Conservation (phyloP, 345 rosid species). For the Pistacia vera region DNA sequence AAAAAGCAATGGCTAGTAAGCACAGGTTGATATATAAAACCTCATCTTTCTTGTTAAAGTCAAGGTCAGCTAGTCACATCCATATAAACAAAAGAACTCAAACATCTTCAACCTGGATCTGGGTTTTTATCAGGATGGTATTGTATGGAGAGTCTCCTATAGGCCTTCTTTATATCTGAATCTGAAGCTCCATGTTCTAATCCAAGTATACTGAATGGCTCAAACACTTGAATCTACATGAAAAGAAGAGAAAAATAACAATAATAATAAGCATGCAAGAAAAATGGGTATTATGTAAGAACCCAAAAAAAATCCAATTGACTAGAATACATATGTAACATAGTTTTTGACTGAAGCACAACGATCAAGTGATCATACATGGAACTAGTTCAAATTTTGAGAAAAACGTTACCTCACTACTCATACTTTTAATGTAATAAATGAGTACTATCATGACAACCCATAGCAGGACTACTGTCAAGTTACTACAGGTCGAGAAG, state of each 20-base stretch:
- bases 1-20: conserved; percentile 16
- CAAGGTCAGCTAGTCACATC: conserved; percentile 9
- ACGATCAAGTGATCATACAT: not conserved
- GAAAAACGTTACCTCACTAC: conserved; percentile 66
- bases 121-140: conserved; percentile 99
- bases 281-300: not conserved
- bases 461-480: conserved; percentile 87
- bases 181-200: conserved; percentile 81
- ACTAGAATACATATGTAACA: not conserved
- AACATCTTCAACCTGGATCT: conserved; percentile 81
- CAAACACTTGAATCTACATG: conserved; percentile 80
- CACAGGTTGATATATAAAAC: conserved; percentile 9
- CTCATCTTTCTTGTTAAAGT: conserved; percentile 1
- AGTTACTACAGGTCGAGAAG: conserved; percentile 90
- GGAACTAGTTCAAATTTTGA: not conserved
- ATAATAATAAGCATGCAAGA: conserved; percentile 1
- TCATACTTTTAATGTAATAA: conserved; percentile 83
- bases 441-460: conserved; percentile 82
- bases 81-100: conserved; percentile 20
- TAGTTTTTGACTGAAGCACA: not conserved
- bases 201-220: conserved; percentile 86
- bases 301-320: not conserved
- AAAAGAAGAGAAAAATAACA: conserved; percentile 18
- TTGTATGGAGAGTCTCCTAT: conserved; percentile 82
- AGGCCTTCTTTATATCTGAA: conserved; percentile 87